phyloP scores from a whole-genome alignment of 106 monocot species.

The Narthecium ossifragum region DNA sequence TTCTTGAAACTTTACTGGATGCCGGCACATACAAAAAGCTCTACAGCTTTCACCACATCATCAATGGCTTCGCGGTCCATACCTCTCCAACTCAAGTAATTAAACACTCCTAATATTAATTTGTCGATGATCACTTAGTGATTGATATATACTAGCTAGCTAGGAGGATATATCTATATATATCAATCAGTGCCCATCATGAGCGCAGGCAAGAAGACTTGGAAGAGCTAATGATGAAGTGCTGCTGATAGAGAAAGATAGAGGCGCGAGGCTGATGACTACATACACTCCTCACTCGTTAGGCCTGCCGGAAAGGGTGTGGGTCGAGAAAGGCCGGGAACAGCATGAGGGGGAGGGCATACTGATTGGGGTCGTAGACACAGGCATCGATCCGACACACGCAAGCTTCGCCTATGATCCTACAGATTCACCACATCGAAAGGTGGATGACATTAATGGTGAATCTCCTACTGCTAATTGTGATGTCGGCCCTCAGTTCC shows the following conservation, averaged over 20 bases:
- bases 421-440: too few relatives aligned
- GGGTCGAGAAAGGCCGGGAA: slow-evolving; percentile 16
- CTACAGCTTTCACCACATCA: slow-evolving; percentile 64
- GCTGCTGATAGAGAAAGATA: slow-evolving; percentile 44
- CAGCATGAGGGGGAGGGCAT: slow-evolving; percentile 60
- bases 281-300: slow-evolving; percentile 70
- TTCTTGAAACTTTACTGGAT: slow-evolving; percentile 39
- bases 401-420: slow-evolving; percentile 70
- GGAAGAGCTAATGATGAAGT: slow-evolving; percentile 20
- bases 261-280: slow-evolving; percentile 40
- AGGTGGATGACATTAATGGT: not conserved
- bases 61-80: slow-evolving; percentile 78
- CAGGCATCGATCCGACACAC: slow-evolving; percentile 69
- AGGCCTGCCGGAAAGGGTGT: slow-evolving; percentile 31
- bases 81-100: slow-evolving; percentile 54
- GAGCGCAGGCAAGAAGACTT: slow-evolving; percentile 36
- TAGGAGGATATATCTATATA: too few relatives aligned
- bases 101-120: not conserved
- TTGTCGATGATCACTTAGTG: not conserved
- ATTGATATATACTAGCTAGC: not conserved
- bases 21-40: slow-evolving; percentile 48
- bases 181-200: not conserved
- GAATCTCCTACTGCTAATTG: slow-evolving; percentile 18
- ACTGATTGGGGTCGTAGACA: slow-evolving; percentile 68
- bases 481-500: slow-evolving; percentile 34